Evolutionary conservation across 1,284 basidiomycete genomes (phyloP).

Genomic region (Termitomyces sp.): DNA sequence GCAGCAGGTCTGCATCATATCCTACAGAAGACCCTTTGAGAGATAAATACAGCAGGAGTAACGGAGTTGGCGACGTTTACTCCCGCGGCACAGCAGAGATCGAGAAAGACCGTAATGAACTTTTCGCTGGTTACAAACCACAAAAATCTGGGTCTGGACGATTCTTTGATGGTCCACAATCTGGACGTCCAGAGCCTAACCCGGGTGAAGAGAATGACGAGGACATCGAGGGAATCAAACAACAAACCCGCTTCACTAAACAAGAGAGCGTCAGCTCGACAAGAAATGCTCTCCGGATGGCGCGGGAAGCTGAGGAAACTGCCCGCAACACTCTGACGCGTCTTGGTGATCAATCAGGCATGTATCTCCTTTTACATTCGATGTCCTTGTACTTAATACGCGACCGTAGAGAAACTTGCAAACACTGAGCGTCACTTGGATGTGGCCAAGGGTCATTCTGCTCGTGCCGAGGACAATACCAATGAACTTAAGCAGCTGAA

Average conservation of each 20-base stretch:
- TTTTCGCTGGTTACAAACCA: constrained; percentile 70
- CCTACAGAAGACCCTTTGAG: constrained; percentile 24
- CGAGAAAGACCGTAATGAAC: constrained; percentile 67
- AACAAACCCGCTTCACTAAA: constrained; percentile 87
- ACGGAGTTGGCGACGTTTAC: constrained; percentile 57
- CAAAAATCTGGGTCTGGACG: constrained; percentile 52
- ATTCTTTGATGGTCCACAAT: constrained; percentile 58
- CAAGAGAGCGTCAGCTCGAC: constrained; percentile 91
- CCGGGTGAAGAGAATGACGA: constrained; percentile 88
- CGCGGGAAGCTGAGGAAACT: constrained; percentile 94
- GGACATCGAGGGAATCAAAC: constrained; percentile 95
- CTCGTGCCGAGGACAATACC: constrained; percentile 89
- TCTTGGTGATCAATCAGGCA: constrained; percentile 95
- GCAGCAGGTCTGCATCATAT: constrained; percentile 22
- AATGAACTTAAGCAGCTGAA: constrained; percentile 93
- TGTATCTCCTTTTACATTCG: constrained; percentile 21
- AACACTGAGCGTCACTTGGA: constrained; percentile 97
- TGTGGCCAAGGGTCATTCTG: constrained; percentile 85
- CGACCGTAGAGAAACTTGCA: constrained; percentile 71
- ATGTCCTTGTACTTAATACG: not conserved
- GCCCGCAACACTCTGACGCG: constrained; percentile 82
- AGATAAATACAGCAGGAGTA: constrained; percentile 47
- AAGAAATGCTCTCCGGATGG: constrained; percentile 89
- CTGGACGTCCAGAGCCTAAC: constrained; percentile 36
- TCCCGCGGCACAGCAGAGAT: constrained; percentile 52